These are phyloP conservation scores for Stachybotrys chartarum DNA, from an alignment of 2,329 filamentous ascomycete genomes.

Conservation along the genomic window DNA sequence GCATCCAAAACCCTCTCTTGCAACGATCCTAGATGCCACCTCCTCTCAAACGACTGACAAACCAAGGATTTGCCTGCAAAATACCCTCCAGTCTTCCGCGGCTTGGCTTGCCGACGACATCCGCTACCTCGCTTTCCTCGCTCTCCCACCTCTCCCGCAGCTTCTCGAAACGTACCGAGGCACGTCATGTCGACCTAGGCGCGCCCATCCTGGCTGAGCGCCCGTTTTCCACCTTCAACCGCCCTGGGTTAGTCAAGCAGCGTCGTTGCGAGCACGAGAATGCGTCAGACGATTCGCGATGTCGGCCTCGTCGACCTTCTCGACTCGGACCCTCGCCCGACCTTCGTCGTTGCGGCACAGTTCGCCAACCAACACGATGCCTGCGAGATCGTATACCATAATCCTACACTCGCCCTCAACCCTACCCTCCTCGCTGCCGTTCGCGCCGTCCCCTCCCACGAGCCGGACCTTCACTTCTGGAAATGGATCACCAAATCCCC, in stretches of 20 bases:
- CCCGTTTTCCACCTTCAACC: not conserved
- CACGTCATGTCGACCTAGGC: not conserved
- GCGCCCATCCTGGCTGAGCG: not conserved
- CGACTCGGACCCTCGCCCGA: constrained; percentile 32
- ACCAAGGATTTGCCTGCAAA: not conserved
- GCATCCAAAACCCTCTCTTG: not conserved
- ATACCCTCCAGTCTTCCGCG: not conserved
- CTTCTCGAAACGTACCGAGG: not conserved
- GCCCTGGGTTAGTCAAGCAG: not conserved
- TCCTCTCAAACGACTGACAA: not conserved
- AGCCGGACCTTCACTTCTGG: constrained; percentile 27
- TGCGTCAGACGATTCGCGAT: constrained; percentile 15
- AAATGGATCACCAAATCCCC: constrained; percentile 25
- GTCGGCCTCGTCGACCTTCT: constrained; percentile 32
- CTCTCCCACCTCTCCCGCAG: not conserved
- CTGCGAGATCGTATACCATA: constrained; percentile 24
- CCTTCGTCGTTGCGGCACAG: constrained; percentile 26
- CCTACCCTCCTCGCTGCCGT: constrained; percentile 22
- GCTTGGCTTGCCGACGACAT: not conserved
- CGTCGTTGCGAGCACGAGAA: constrained; percentile 8
- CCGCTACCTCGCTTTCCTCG: not conserved
- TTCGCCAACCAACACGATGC: constrained; percentile 4
- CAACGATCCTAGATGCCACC: not conserved
- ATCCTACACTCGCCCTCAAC: constrained; percentile 25
- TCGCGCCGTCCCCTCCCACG: constrained; percentile 18